phyloP scores from a whole-genome alignment of 2,329 filamentous ascomycete species.

The Cladobotryum protrusum region DNA sequence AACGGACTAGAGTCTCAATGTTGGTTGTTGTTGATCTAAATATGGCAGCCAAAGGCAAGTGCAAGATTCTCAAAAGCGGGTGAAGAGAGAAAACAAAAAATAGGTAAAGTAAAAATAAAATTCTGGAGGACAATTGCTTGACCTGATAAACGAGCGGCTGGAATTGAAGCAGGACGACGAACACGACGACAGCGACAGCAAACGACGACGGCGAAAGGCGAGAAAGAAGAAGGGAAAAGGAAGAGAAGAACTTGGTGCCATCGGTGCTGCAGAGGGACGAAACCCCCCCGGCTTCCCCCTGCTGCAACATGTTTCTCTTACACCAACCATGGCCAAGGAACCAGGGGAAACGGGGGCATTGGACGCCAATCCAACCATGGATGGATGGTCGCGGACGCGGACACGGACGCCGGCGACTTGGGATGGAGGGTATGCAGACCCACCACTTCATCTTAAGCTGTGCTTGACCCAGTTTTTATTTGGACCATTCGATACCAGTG shows the following conservation, averaged over 20 bases:
- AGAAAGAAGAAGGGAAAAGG: constrained; percentile 21
- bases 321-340: constrained; percentile 9
- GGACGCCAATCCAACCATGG: not conserved
- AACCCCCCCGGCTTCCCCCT: constrained; percentile 10
- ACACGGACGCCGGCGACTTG: constrained; percentile 4
- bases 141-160: constrained; percentile 33
- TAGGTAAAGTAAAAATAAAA: constrained; percentile 20
- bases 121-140: constrained; percentile 23
- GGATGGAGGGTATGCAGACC: constrained; percentile 4
- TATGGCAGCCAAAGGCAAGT: constrained; percentile 5
- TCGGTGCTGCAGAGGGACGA: constrained; percentile 7
- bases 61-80: constrained; percentile 1
- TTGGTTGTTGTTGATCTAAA: constrained; percentile 6
- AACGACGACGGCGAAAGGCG: constrained; percentile 20
- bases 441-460: constrained; percentile 4
- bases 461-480: constrained; percentile 3
- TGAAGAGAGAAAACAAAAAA: constrained; percentile 16
- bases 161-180: constrained; percentile 26
- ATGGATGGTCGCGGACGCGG: constrained; percentile 4
- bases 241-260: constrained; percentile 15
- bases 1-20: constrained; percentile 13
- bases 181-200: constrained; percentile 11
- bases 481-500: not conserved
- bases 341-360: constrained; percentile 9
- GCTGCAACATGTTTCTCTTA: constrained; percentile 6